Evolutionary conservation across 2,329 filamentous ascomycete species (phyloP), one percentile per base, ranked within the genome.

Genomic region (Talaromyces sp.): DNA sequence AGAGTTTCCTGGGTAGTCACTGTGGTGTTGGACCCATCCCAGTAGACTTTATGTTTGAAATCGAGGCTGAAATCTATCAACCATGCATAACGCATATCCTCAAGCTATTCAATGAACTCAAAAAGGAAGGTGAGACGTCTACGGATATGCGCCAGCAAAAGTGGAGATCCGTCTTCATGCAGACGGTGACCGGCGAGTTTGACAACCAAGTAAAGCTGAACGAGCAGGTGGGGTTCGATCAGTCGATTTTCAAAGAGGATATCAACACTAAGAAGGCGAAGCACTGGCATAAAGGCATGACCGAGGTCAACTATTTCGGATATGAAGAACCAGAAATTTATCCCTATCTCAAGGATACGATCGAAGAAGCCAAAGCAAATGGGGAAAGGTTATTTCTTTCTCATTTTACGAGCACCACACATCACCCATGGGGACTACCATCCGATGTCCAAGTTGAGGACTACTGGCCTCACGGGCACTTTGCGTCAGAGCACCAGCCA

Each of bases 281-380:
- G 57, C 68, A 76, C 67, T 80, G 68, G 66, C 76, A 67, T 68
- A 65, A 65, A 60, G 72, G 33, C 60, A 72, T 65, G 68, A 62
- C 69, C 48, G 72, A 75, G 61, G 69, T 75, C 64, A 82, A 82
- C 66, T 82, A 82, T 65, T 82, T 81, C 68, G 80, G 80, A 65
- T 75, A 71, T 59, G 68, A 78, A 1, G 79, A 82, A 67, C 69
- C 72, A 2, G 77, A 77, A 62, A 70, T 79, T 1, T 73, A 75
- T 66, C 77, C 77, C 4, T 79, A 79, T 47, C 70, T 72, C 31
- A 57, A 54, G 35, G 77, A 79, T 71, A 27, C 77, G 75, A 66
- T 74, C 74, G 59, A 72, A 68, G 48, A 70, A 19, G 68, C 70
- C 37, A 67, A 71, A 7, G 33, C 69, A 13, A 73, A 72, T 0